Conservation (phyloP, 2,329 filamentous ascomycete genomes). For the Ceratocystis lukuohia region DNA sequence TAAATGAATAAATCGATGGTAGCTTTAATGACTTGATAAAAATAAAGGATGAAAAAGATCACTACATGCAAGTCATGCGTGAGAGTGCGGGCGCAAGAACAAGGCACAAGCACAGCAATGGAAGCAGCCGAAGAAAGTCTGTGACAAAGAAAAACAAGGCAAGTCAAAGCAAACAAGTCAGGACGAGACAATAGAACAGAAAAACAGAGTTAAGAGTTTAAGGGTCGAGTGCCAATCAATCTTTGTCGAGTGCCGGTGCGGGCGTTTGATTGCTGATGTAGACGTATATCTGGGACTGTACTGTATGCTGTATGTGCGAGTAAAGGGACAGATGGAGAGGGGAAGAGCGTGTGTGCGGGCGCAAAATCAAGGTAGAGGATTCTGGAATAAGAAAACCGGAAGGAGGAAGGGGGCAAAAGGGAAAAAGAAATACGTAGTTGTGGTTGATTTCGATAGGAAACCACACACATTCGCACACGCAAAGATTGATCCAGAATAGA, state of each 20-base stretch:
- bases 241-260: background rate
- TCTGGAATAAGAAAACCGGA: conserved; percentile 22
- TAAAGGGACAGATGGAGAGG: background rate
- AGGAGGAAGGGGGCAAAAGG: background rate
- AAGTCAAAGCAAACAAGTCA: no score
- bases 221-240: background rate
- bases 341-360: conserved; percentile 29
- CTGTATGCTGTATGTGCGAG: background rate
- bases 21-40: background rate
- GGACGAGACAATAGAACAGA: no score
- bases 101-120: background rate
- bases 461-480: background rate
- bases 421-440: conserved; percentile 9
- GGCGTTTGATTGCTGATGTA: background rate
- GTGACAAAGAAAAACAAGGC: no score
- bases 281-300: background rate
- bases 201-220: background rate
- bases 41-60: background rate
- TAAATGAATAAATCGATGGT: background rate
- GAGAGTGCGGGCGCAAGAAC: conserved; percentile 13
- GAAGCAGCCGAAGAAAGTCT: background rate
- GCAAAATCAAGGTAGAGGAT: conserved; percentile 22
- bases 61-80: background rate
- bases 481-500: background rate
- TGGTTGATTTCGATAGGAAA: conserved; percentile 16